Conservation (phyloP, 192 early-diverging fungal species). For the Diversispora eburnea region DNA sequence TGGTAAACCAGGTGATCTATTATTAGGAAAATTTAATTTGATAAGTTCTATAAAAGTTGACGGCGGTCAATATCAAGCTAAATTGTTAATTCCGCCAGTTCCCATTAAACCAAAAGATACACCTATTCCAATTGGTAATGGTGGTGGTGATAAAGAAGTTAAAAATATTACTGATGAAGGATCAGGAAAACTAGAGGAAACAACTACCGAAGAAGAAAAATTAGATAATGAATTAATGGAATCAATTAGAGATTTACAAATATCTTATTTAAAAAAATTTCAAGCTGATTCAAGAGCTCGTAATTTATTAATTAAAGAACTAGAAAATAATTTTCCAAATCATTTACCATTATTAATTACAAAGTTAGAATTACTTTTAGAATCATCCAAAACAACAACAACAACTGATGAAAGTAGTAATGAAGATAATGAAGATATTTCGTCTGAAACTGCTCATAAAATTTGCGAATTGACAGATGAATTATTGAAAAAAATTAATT, state of each 20-base stretch:
- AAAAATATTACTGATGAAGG: background rate
- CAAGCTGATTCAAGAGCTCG: constrained; percentile 53
- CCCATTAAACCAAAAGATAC: constrained; percentile 46
- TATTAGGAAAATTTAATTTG: constrained; percentile 67
- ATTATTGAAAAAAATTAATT: constrained; percentile 58
- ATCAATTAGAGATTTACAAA: constrained; percentile 71
- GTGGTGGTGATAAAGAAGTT: background rate
- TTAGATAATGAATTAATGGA: constrained; percentile 55
- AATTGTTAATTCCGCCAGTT: constrained; percentile 51
- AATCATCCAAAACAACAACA: constrained; percentile 10
- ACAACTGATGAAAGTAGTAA: constrained; percentile 35
- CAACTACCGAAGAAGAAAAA: constrained; percentile 46
- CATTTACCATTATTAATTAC: constrained; percentile 55
- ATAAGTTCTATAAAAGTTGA: constrained; percentile 40
- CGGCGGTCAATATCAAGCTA: constrained; percentile 45
- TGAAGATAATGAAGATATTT: constrained; percentile 38
- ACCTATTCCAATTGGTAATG: constrained; percentile 31
- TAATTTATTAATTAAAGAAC: constrained; percentile 46
- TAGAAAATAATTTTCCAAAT: constrained; percentile 61
- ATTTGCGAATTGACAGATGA: constrained; percentile 52
- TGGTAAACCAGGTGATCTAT: constrained; percentile 73
- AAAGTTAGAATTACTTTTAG: constrained; percentile 55
- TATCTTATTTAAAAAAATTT: constrained; percentile 79
- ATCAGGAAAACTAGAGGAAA: constrained; percentile 34
- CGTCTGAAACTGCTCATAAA: constrained; percentile 48